Evolutionary conservation across 108 stramenopile species (phyloP).

Genomic region (Nitzschia inconspicua): DNA sequence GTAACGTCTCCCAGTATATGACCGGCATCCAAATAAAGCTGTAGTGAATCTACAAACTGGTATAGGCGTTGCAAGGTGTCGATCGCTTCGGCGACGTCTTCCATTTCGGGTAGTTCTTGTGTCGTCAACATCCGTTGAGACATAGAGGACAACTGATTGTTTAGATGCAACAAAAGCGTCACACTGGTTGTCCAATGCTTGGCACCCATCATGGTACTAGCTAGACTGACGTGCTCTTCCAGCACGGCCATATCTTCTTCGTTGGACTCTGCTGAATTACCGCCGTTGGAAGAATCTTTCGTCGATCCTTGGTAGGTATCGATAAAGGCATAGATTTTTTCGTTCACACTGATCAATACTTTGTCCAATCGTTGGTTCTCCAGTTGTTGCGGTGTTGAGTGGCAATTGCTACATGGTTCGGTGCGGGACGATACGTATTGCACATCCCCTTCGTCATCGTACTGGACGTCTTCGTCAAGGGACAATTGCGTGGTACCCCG

Average conservation of each 20-base stretch:
- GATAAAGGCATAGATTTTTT: slow-evolving; percentile 32
- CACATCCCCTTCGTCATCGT: slow-evolving; percentile 68
- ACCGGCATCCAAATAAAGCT: slow-evolving; percentile 46
- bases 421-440: slow-evolving; percentile 35
- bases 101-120: slow-evolving; percentile 50
- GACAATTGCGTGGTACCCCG: slow-evolving; percentile 42
- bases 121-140: slow-evolving; percentile 33
- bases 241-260: slow-evolving; percentile 38
- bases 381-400: background rate
- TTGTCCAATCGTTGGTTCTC: slow-evolving; percentile 11
- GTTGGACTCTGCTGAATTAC: slow-evolving; percentile 37
- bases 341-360: slow-evolving; percentile 22
- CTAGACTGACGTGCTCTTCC: slow-evolving; percentile 35
- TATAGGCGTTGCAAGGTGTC: slow-evolving; percentile 51
- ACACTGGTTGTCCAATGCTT: slow-evolving; percentile 64
- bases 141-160: slow-evolving; percentile 25
- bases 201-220: slow-evolving; percentile 52
- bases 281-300: slow-evolving; percentile 21
- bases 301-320: slow-evolving; percentile 18
- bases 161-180: slow-evolving; percentile 33
- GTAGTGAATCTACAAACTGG: slow-evolving; percentile 46
- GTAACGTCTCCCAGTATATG: slow-evolving; percentile 70
- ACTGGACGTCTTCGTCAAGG: slow-evolving; percentile 77
- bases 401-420: background rate
- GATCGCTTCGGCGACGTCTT: slow-evolving; percentile 73